phyloP scores from a whole-genome alignment of 306 rosid species.

The Begonia masoniana region DNA sequence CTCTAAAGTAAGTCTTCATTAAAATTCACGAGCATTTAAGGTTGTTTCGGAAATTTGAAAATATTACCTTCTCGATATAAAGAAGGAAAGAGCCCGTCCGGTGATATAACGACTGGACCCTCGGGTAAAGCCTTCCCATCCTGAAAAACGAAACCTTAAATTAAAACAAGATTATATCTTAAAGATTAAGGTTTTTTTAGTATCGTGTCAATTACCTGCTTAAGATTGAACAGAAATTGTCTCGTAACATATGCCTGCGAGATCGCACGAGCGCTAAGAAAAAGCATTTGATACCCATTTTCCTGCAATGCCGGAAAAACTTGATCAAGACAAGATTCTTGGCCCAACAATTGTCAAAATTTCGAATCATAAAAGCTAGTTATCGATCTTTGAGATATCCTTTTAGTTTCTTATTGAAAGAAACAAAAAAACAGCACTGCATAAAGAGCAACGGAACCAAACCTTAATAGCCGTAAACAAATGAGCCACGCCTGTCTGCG shows the following conservation, averaged over 20 bases:
- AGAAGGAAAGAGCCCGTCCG: slow-evolving; percentile 94
- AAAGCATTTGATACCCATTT: slow-evolving; percentile 88
- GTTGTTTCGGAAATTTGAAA: too few species aligned
- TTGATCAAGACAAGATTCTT: too few species aligned
- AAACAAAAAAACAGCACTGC: too few species aligned
- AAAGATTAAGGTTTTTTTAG: slow-evolving; percentile 1
- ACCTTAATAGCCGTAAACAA: slow-evolving; percentile 97
- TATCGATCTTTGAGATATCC: too few species aligned
- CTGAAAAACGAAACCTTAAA: slow-evolving; percentile 21
- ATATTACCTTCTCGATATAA: slow-evolving; percentile 87
- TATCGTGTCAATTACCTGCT: slow-evolving; percentile 48
- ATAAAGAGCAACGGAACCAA: too few species aligned
- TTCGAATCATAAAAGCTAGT: too few species aligned
- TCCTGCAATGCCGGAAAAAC: slow-evolving; percentile 38
- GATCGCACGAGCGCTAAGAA: slow-evolving; percentile 95
- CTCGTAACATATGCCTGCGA: slow-evolving; percentile 82
- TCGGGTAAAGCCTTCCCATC: slow-evolving; percentile 89
- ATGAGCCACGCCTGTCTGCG: slow-evolving; percentile 92
- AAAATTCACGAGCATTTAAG: too few species aligned
- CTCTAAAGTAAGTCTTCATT: too few species aligned
- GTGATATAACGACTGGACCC: slow-evolving; percentile 96
- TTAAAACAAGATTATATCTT: not conserved
- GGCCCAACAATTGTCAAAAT: too few species aligned
- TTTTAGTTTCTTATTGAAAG: too few species aligned
- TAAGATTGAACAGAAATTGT: slow-evolving; percentile 79